A percentile compares a stretch with the other conserved stretches of the same genome.
Evolutionary conservation across 441 rosid genomes (phyloP).

Genomic region (Gossypium aridum): DNA sequence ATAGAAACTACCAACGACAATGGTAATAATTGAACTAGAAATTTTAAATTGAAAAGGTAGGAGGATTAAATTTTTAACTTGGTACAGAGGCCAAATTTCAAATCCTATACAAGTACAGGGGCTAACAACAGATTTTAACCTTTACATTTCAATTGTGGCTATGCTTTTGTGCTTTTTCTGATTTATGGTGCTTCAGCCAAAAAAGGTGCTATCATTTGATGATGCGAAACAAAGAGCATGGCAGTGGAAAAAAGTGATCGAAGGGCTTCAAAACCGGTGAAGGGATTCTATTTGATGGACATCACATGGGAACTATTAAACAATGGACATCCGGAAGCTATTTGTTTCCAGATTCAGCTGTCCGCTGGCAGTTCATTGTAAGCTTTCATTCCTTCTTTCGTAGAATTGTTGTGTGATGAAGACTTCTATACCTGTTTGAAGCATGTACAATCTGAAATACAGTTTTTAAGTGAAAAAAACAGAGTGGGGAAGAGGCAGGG

Average conservation of each 20-base stretch:
- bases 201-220: slow-evolving; percentile 86
- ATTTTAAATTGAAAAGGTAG: not conserved
- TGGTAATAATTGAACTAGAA: not conserved
- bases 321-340: slow-evolving; percentile 13
- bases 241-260: slow-evolving; percentile 98
- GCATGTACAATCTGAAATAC: slow-evolving; percentile 11
- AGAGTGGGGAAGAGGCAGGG: not conserved
- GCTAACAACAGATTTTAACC: not conserved
- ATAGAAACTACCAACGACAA: not conserved
- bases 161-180: not conserved
- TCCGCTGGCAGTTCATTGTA: slow-evolving; percentile 6
- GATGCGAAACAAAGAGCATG: slow-evolving; percentile 86
- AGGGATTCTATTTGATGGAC: not conserved
- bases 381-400: slow-evolving; percentile 8
- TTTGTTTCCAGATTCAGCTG: slow-evolving; percentile 20
- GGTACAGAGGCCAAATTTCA: not conserved
- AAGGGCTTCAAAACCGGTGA: slow-evolving; percentile 80
- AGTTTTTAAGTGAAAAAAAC: slow-evolving; percentile 7
- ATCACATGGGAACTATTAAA: slow-evolving; percentile 13
- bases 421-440: slow-evolving; percentile 7
- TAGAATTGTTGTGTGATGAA: slow-evolving; percentile 5
- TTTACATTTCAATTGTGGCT: not conserved
- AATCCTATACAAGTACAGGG: not conserved
- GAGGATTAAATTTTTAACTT: not conserved
- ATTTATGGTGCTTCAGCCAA: slow-evolving; percentile 51